These are phyloP conservation scores for Schizochytrium sp. DNA, from an alignment of 108 stramenopile genomes.

Conservation along the genomic window DNA sequence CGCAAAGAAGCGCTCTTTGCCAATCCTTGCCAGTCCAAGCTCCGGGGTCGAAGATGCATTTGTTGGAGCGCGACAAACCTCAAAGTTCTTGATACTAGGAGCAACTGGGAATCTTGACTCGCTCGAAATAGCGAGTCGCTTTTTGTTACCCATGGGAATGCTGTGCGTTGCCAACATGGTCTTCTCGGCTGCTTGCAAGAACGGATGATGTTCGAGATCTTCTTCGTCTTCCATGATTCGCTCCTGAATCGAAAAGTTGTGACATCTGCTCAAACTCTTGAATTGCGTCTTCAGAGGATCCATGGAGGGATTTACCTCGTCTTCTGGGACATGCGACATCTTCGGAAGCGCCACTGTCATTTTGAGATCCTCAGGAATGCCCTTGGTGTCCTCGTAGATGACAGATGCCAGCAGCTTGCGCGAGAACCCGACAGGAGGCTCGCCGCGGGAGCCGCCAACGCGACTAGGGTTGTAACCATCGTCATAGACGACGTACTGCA, in stretches of 20 bases:
- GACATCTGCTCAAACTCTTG: not conserved
- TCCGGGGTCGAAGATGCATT: not conserved
- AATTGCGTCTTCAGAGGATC: not conserved
- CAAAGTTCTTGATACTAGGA: slow-evolving; percentile 2
- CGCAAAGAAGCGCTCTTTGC: slow-evolving; percentile 14
- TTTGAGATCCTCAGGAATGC: not conserved
- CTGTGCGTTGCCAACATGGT: not conserved
- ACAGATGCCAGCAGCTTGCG: not conserved
- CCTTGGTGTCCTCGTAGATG: not conserved
- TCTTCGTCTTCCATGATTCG: not conserved
- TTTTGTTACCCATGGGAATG: not conserved
- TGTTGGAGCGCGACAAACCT: not conserved
- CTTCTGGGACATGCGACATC: not conserved
- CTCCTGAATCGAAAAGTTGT: not conserved
- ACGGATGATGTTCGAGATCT: not conserved
- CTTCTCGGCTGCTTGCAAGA: not conserved
- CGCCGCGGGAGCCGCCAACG: not conserved
- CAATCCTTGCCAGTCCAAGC: not conserved
- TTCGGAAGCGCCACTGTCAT: not conserved
- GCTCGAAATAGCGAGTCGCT: not conserved
- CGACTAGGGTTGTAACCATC: not conserved
- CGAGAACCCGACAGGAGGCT: not conserved
- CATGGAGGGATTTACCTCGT: not conserved
- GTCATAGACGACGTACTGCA: not conserved
- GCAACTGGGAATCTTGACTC: slow-evolving; percentile 5